Base-by-base conservation (phyloP, 2,329 filamentous ascomycete genomes). In the Alternaria sp. region DNA sequence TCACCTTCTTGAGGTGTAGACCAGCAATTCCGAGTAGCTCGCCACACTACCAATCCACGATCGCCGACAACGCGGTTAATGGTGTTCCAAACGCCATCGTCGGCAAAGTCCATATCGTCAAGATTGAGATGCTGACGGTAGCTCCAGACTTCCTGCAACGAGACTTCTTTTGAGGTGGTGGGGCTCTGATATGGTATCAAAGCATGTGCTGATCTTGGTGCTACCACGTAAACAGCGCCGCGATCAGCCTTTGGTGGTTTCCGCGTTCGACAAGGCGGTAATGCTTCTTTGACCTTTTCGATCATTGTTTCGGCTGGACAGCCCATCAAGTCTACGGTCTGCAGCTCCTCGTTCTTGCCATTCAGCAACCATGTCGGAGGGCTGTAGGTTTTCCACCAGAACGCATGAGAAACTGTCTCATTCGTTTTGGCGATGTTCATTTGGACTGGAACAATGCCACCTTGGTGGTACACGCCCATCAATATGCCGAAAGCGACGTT, bases 311-410 rank as follows among this genome's bases (percentile, higher is more conserved):
- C 82, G 7, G 88, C 88, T 39, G 86, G 82, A 79, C 91, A 85
- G 4, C 91, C 89, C 88, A 93, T 93, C 20, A 93, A 81, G 71
- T 94, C 91, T 60, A 84, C 83, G 1, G 91, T 94, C 30, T 81
- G 83, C n/a, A 93, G 79, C 9, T 91, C 84, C 66, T 89, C 86
- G 65, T 91, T 93, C 77, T 91, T 91, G 54, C 90, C 89, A 65
- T 93, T 90, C 7, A 94, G 82, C 20, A 94, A 84, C 91, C 91
- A 94, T 36, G 90, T 89, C 0, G 91, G 91, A 18, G 91, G 91
- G 74, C 89, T 91, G 74, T 94, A 94, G 1, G 91, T 94, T 76
- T 93, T 94, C 91, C 91, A 94, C 91, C 91, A 94, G 51, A 91
- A 83, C 4, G 89, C 89, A 34, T 89, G 84, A 2, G 88, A 88